Percentiles rank a stretch among this genome's conserved stretches.
These are phyloP conservation scores for Tolypocladium ophioglossoides DNA, from an alignment of 2,329 filamentous ascomycete genomes.

Conservation along the genomic window DNA sequence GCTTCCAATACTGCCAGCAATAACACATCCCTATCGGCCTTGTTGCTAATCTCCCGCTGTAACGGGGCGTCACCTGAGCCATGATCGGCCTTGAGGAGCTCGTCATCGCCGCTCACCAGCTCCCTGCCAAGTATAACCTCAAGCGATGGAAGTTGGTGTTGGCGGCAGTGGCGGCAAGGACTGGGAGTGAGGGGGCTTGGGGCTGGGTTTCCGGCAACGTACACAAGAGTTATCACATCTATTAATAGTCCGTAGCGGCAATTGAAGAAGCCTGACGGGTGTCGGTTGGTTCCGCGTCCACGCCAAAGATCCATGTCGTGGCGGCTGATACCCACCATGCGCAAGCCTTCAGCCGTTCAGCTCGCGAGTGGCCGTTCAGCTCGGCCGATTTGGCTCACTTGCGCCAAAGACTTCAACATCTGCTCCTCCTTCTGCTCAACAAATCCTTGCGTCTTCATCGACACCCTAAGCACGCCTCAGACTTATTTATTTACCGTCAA, in stretches of 20 bases:
- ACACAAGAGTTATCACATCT: too few relatives aligned
- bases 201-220: too few relatives aligned
- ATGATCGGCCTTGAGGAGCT: slow-evolving; percentile 52
- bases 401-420: background rate
- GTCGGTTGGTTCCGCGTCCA: background rate
- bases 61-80: slow-evolving; percentile 40
- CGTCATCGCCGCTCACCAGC: slow-evolving; percentile 52
- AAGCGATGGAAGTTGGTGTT: slow-evolving; percentile 27
- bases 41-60: background rate
- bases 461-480: background rate
- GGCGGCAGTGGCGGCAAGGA: too few relatives aligned
- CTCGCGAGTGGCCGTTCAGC: background rate
- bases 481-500: background rate
- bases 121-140: slow-evolving; percentile 44
- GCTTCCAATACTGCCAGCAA: background rate
- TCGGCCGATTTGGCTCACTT: background rate
- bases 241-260: too few relatives aligned
- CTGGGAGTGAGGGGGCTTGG: too few relatives aligned
- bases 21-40: background rate
- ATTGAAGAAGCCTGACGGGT: background rate
- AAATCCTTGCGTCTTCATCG: background rate
- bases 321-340: too few relatives aligned
- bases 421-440: background rate
- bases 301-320: background rate
- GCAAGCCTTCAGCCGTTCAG: background rate